Conservation (phyloP, 2,329 filamentous ascomycete species). For the Coniochaeta sp. region DNA sequence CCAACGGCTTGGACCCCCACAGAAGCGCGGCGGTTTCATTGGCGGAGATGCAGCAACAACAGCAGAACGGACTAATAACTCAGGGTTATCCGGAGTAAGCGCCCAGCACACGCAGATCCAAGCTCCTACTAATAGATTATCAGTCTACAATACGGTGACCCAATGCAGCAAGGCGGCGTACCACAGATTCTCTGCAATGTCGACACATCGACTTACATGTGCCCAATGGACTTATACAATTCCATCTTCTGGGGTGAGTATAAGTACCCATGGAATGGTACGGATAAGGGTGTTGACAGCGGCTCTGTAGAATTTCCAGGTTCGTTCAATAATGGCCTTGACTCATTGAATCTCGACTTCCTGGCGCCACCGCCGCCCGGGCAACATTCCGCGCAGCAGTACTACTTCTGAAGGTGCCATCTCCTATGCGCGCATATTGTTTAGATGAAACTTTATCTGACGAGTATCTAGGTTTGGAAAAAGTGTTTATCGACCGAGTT, state of each 20-base stretch:
- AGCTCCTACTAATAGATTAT: neutral
- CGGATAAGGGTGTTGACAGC: no score
- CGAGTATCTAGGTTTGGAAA: no score
- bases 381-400: no score
- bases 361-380: no score
- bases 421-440: no score
- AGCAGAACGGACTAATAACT: conserved; percentile 34
- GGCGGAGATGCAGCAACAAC: conserved; percentile 59
- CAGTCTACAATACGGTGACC: neutral
- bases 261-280: no score
- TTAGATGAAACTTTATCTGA: no score
- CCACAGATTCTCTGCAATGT: conserved; percentile 40
- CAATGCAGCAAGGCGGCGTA: conserved; percentile 9
- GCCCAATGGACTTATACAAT: conserved; percentile 61
- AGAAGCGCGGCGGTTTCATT: conserved; percentile 58
- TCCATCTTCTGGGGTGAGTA: conserved; percentile 63
- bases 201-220: conserved; percentile 53
- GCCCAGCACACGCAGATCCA: neutral
- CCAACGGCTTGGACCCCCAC: conserved; percentile 38
- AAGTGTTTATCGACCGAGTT: no score
- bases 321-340: no score
- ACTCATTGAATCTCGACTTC: no score
- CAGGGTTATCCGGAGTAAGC: conserved; percentile 31
- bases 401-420: no score
- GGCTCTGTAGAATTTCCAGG: no score